Evolutionary conservation across 2,329 filamentous ascomycete species (phyloP).

Genomic region (Atkinsonella hypoxylon): DNA sequence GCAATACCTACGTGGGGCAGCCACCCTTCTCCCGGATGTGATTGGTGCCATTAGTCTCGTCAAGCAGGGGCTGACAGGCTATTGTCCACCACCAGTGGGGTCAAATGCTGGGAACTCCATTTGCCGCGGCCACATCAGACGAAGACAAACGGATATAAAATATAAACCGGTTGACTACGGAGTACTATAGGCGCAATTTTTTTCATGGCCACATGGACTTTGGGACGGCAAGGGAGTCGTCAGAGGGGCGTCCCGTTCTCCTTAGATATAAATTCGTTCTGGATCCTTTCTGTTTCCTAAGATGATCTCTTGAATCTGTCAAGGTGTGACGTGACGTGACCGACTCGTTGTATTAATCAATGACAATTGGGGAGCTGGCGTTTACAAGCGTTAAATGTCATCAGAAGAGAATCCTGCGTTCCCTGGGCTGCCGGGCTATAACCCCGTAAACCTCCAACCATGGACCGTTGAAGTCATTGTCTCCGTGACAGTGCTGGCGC

Average conservation of each 20-base stretch:
- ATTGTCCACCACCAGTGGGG: background rate
- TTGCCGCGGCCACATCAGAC: too few species aligned
- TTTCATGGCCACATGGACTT: background rate
- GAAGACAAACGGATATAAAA: too few species aligned
- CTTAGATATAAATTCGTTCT: background rate
- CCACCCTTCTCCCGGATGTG: background rate
- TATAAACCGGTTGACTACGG: too few species aligned
- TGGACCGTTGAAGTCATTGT: constrained; percentile 27
- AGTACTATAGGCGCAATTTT: background rate
- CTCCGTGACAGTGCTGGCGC: constrained; percentile 28
- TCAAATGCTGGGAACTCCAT: background rate
- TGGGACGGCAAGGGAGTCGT: too few species aligned
- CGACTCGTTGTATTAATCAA: background rate
- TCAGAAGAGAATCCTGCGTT: constrained; percentile 7
- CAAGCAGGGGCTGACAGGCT: background rate
- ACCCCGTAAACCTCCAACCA: constrained; percentile 25
- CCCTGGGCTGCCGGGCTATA: constrained; percentile 11
- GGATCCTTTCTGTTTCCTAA: background rate
- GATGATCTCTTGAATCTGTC: background rate
- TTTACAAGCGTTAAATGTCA: constrained; percentile 1
- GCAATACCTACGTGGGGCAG: background rate
- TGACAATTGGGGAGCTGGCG: background rate
- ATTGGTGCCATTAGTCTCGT: background rate
- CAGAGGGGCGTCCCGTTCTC: background rate
- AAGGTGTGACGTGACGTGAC: background rate